phyloP scores from a whole-genome alignment of 2,329 filamentous ascomycete species.

The Coniochaeta sp. region DNA sequence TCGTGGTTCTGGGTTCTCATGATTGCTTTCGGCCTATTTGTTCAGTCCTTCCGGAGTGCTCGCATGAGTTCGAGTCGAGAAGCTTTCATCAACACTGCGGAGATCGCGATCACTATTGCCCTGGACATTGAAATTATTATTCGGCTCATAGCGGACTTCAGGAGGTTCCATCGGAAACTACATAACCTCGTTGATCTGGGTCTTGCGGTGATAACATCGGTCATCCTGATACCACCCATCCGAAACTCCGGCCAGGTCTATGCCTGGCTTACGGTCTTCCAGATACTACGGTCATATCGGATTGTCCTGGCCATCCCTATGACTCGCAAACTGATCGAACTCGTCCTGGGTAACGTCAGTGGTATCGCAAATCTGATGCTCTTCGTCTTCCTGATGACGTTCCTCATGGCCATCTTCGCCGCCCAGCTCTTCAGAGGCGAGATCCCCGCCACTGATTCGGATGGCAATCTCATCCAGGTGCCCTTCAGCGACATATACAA shows the following conservation, averaged over 20 bases:
- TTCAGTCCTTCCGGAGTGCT: slow-evolving; percentile 70
- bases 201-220: slow-evolving; percentile 71
- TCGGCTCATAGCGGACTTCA: slow-evolving; percentile 73
- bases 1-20: slow-evolving; percentile 71
- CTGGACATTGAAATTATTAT: slow-evolving; percentile 77
- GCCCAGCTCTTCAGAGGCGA: slow-evolving; percentile 88
- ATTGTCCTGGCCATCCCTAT: slow-evolving; percentile 84
- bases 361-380: slow-evolving; percentile 93
- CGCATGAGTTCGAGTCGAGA: slow-evolving; percentile 58
- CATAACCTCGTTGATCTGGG: slow-evolving; percentile 75
- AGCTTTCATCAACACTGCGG: slow-evolving; percentile 62
- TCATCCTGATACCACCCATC: slow-evolving; percentile 82
- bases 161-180: slow-evolving; percentile 65
- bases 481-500: slow-evolving; percentile 92
- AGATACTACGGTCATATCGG: slow-evolving; percentile 86
- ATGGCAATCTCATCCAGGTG: slow-evolving; percentile 58
- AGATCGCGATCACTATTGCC: slow-evolving; percentile 69
- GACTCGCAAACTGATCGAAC: slow-evolving; percentile 76
- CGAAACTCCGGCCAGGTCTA: slow-evolving; percentile 65
- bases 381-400: slow-evolving; percentile 94
- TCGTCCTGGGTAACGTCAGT: slow-evolving; percentile 83
- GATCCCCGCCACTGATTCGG: slow-evolving; percentile 56
- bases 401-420: slow-evolving; percentile 87
- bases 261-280: slow-evolving; percentile 85
- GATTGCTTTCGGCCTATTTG: slow-evolving; percentile 74